phyloP scores from a whole-genome alignment of 2,329 filamentous ascomycete genomes.

The Didymellaceae sp. region DNA sequence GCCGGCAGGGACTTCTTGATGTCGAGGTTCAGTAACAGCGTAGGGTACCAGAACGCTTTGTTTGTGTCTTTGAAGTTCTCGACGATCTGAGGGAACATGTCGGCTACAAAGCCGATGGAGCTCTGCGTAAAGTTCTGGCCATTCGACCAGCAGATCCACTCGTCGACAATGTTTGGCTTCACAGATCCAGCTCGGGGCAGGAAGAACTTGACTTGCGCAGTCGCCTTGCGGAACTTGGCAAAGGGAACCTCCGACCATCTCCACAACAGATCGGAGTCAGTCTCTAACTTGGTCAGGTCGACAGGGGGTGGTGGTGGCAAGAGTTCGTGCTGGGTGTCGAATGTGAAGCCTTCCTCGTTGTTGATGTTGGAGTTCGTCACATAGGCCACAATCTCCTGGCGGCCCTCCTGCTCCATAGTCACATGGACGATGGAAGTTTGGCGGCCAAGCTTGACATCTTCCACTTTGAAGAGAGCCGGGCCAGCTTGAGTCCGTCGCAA shows the following conservation, averaged over 20 bases:
- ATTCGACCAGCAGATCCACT: constrained; percentile 70
- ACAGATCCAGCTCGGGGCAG: constrained; percentile 58
- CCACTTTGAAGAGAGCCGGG: constrained; percentile 62
- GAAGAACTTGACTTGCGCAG: constrained; percentile 59
- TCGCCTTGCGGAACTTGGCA: constrained; percentile 57
- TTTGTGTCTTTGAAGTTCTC: constrained; percentile 54
- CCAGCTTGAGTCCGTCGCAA: constrained; percentile 68
- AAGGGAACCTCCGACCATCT: constrained; percentile 54
- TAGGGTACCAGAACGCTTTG: constrained; percentile 73
- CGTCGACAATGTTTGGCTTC: constrained; percentile 58
- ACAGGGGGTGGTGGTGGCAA: constrained; percentile 53
- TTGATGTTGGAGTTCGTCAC: constrained; percentile 69
- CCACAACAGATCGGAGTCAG: constrained; percentile 59
- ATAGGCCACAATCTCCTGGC: constrained; percentile 69
- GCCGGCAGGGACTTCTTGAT: constrained; percentile 74
- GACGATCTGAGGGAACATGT: constrained; percentile 72
- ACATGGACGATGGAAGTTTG: constrained; percentile 70
- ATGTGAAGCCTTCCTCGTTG: constrained; percentile 64
- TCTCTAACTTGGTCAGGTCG: constrained; percentile 51
- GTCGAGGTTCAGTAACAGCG: constrained; percentile 75
- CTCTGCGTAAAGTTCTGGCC: constrained; percentile 69
- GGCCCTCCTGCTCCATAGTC: constrained; percentile 61
- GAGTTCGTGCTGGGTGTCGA: constrained; percentile 62
- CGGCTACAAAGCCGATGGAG: constrained; percentile 69
- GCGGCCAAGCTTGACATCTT: constrained; percentile 69